Percentiles rank a stretch among this genome's conserved stretches.
These are phyloP conservation scores for Hericium rajendrae DNA, from an alignment of 768 basidiomycete genomes.

Conservation along the genomic window DNA sequence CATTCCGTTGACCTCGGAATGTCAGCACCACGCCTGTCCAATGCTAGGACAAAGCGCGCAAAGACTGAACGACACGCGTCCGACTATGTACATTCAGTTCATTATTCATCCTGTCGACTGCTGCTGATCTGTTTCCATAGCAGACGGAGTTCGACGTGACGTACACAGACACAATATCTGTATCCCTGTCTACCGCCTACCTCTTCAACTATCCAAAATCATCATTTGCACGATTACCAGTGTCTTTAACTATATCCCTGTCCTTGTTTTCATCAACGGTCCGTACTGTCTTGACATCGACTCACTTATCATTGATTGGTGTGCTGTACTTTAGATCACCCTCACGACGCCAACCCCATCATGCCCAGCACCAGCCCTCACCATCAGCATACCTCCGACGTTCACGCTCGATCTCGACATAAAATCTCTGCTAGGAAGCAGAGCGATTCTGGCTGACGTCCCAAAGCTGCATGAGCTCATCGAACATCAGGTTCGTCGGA, in stretches of 20 bases:
- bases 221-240: slow-evolving; percentile 75
- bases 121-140: slow-evolving; percentile 28
- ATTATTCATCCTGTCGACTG: neutral
- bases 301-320: neutral
- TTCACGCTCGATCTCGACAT: slow-evolving; percentile 83
- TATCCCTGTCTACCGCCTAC: slow-evolving; percentile 77
- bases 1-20: slow-evolving; percentile 78
- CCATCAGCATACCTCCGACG: slow-evolving; percentile 70
- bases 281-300: slow-evolving; percentile 16
- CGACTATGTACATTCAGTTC: slow-evolving; percentile 7
- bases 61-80: slow-evolving; percentile 13
- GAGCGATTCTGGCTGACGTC: slow-evolving; percentile 95
- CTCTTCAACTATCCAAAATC: slow-evolving; percentile 78
- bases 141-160: slow-evolving; percentile 75
- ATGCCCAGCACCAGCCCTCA: slow-evolving; percentile 49
- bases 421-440: slow-evolving; percentile 87
- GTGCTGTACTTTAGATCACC: slow-evolving; percentile 35
- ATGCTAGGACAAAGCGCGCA: slow-evolving; percentile 47
- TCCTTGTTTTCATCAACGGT: slow-evolving; percentile 65
- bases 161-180: slow-evolving; percentile 75
- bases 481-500: slow-evolving; percentile 47
- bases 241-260: slow-evolving; percentile 71
- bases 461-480: slow-evolving; percentile 96
- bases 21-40: slow-evolving; percentile 68
- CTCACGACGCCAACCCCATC: slow-evolving; percentile 51